Evolutionary conservation across 2,329 filamentous ascomycete genomes (phyloP).

Genomic region (Hypoxylon sp.): DNA sequence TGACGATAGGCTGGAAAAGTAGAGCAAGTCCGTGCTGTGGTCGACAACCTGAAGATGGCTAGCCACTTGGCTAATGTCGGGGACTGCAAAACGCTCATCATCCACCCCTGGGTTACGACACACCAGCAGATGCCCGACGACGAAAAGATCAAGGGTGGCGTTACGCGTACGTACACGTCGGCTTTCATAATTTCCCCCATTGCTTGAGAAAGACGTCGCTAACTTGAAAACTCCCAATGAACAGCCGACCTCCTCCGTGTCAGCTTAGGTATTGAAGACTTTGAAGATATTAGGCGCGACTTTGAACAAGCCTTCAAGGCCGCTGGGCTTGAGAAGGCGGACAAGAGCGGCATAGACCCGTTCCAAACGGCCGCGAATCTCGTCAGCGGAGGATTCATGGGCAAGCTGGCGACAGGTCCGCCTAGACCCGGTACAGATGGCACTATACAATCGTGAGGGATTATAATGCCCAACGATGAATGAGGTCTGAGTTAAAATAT

Average conservation of each 20-base stretch:
- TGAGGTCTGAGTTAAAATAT: not conserved
- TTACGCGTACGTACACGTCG: constrained; percentile 62
- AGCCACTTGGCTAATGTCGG: constrained; percentile 82
- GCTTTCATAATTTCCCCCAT: constrained; percentile 9
- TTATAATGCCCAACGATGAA: not conserved
- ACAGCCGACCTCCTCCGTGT: constrained; percentile 74
- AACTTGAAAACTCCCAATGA: constrained; percentile 31
- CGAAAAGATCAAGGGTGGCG: constrained; percentile 75
- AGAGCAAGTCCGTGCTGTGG: constrained; percentile 63
- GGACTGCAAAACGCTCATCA: constrained; percentile 79
- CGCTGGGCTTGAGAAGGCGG: constrained; percentile 50
- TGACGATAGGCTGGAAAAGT: constrained; percentile 55
- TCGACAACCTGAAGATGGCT: constrained; percentile 80
- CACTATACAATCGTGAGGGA: constrained; percentile 46
- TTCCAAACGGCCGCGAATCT: constrained; percentile 52
- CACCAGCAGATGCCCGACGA: constrained; percentile 78
- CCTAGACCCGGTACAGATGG: constrained; percentile 53
- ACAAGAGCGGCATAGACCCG: constrained; percentile 49
- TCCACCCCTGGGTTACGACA: constrained; percentile 80
- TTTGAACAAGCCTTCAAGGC: constrained; percentile 76
- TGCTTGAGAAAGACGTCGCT: constrained; percentile 14
- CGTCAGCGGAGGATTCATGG: constrained; percentile 53
- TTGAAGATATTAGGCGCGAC: constrained; percentile 80
- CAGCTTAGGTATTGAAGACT: constrained; percentile 79
- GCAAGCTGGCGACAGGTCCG: constrained; percentile 52